Conservation (phyloP, 345 rosid species). For the Gossypium turneri region DNA sequence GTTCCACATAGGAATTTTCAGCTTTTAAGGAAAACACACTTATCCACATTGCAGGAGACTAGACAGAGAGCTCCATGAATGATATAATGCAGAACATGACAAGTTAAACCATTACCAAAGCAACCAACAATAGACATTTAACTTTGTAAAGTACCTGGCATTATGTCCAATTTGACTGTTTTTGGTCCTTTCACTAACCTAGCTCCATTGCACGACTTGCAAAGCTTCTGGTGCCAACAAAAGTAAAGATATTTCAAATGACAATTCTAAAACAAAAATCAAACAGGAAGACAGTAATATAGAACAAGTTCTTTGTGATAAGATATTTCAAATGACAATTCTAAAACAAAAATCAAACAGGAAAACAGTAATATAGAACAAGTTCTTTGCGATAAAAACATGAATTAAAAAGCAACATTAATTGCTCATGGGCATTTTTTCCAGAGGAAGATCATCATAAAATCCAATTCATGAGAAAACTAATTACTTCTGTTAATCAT, state of each 20-base stretch:
- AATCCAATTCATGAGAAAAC: conserved; percentile 6
- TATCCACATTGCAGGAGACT: neutral
- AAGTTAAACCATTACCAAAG: neutral
- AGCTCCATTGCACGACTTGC: conserved; percentile 86
- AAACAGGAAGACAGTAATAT: neutral
- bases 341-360: neutral
- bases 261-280: neutral
- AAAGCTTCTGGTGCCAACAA: conserved; percentile 55
- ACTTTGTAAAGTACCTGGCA: conserved; percentile 53
- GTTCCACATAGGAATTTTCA: neutral
- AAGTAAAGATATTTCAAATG: neutral
- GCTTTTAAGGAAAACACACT: neutral
- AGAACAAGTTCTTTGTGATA: neutral
- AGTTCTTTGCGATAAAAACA: neutral
- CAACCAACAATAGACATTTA: conserved; percentile 3
- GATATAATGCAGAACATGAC: neutral
- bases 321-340: neutral
- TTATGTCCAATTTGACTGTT: conserved; percentile 73
- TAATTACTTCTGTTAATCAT: neutral
- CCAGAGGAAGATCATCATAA: neutral
- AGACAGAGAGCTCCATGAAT: neutral
- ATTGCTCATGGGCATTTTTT: neutral
- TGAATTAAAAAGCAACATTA: neutral
- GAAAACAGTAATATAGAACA: neutral
- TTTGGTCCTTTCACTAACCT: conserved; percentile 74